Evolutionary conservation across 2,329 filamentous ascomycete genomes (phyloP).

Genomic region (Dendryphion nanum): DNA sequence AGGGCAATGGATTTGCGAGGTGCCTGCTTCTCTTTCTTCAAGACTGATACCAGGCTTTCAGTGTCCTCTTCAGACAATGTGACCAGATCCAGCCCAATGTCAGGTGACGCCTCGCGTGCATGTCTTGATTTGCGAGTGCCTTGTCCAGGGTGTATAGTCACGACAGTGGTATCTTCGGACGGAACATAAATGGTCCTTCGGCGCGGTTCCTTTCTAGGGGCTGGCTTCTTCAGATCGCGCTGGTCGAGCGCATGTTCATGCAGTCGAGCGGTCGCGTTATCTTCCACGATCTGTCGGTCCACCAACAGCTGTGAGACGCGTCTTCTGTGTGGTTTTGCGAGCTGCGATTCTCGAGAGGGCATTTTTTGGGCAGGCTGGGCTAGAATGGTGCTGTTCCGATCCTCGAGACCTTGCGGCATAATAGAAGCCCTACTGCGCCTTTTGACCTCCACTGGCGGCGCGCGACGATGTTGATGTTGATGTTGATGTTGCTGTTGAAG

Average conservation of each 20-base stretch:
- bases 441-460: slow-evolving; percentile 19
- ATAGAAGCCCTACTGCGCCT: slow-evolving; percentile 26
- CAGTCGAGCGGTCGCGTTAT: slow-evolving; percentile 29
- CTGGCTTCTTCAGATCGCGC: slow-evolving; percentile 30
- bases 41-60: slow-evolving; percentile 24
- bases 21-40: slow-evolving; percentile 32
- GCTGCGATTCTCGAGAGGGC: slow-evolving; percentile 19
- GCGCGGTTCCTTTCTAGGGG: slow-evolving; percentile 41
- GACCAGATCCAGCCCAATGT: slow-evolving; percentile 38
- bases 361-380: slow-evolving; percentile 39
- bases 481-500: slow-evolving; percentile 11
- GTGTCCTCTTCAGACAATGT: slow-evolving; percentile 39
- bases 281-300: slow-evolving; percentile 22
- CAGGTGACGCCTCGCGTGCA: slow-evolving; percentile 31
- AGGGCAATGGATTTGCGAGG: slow-evolving; percentile 44
- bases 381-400: slow-evolving; percentile 31
- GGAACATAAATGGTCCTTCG: slow-evolving; percentile 53
- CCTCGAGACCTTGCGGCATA: slow-evolving; percentile 17
- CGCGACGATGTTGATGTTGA: too few relatives aligned
- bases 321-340: slow-evolving; percentile 28
- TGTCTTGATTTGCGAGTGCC: slow-evolving; percentile 24
- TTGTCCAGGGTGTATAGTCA: slow-evolving; percentile 53
- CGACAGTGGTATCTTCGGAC: slow-evolving; percentile 50
- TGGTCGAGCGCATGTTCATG: slow-evolving; percentile 29
- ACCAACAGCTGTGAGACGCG: slow-evolving; percentile 35